A percentile compares a stretch with the other conserved stretches of the same genome.
phyloP scores from a whole-genome alignment of 2,329 filamentous ascomycete species.

The Nannizziopsis barbatae region DNA sequence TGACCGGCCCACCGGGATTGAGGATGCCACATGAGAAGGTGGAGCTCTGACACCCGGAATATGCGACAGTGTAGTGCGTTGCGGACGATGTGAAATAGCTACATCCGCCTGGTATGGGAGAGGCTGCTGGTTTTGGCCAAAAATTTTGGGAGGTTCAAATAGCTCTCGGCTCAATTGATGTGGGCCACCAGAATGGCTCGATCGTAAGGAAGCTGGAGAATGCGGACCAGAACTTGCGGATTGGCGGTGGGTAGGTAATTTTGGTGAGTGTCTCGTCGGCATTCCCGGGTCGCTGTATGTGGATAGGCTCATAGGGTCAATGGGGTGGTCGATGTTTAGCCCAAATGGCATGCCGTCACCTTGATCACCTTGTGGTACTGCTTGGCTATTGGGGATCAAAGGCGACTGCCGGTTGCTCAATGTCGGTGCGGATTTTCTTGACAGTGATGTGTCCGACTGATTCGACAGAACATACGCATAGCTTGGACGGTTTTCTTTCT shows the following conservation, averaged over 20 bases:
- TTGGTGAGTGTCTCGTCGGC: background rate
- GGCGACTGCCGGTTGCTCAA: background rate
- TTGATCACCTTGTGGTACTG: background rate
- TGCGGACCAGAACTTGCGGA: background rate
- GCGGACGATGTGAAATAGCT: constrained; percentile 22
- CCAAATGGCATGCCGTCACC: background rate
- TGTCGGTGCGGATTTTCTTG: constrained; percentile 5
- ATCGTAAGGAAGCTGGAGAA: background rate
- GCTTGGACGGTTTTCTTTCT: constrained; percentile 24
- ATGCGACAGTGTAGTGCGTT: constrained; percentile 12
- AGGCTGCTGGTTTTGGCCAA: constrained; percentile 14
- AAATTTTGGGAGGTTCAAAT: background rate
- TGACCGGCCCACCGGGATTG: background rate
- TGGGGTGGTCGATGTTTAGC: background rate
- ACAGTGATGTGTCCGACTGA: background rate
- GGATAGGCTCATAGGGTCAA: constrained; percentile 8
- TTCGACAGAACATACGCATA: constrained; percentile 25
- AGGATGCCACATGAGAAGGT: constrained; percentile 2
- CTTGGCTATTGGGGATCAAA: background rate
- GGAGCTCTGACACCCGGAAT: constrained; percentile 6
- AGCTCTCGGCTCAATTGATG: background rate
- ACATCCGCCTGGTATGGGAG: constrained; percentile 29
- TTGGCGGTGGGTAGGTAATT: background rate
- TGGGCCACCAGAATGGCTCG: constrained; percentile 5
- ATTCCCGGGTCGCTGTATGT: constrained; percentile 13